Evolutionary conservation across 2,329 filamentous ascomycete species (phyloP).

Genomic region (Aspergillus glaucus): DNA sequence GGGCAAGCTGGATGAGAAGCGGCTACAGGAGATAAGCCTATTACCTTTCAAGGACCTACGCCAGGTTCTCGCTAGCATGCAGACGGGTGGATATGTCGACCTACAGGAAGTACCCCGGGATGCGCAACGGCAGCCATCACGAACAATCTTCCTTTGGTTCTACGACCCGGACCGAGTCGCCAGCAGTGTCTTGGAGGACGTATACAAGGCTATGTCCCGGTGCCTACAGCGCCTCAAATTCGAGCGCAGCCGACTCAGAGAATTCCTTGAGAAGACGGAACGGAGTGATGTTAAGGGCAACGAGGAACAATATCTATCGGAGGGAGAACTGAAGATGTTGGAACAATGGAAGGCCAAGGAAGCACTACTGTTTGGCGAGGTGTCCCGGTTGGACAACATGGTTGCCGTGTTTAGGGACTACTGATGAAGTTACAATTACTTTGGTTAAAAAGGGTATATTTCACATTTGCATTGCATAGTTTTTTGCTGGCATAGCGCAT

Average conservation of each 20-base stretch:
- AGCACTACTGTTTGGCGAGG: constrained; percentile 69
- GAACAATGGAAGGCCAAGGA: constrained; percentile 57
- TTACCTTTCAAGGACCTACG: constrained; percentile 82
- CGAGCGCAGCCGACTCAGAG: constrained; percentile 64
- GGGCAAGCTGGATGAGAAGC: constrained; percentile 93
- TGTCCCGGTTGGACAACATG: constrained; percentile 75
- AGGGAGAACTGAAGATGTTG: constrained; percentile 64
- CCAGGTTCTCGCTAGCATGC: constrained; percentile 75
- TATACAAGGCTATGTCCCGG: constrained; percentile 85
- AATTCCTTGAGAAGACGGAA: constrained; percentile 73
- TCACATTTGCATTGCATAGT: not conserved
- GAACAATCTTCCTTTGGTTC: constrained; percentile 87
- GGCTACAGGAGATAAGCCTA: constrained; percentile 70
- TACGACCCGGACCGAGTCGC: constrained; percentile 71
- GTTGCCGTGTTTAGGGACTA: constrained; percentile 78
- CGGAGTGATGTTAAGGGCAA: constrained; percentile 79
- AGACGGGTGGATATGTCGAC: constrained; percentile 78
- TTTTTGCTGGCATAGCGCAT: not conserved
- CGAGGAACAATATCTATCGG: constrained; percentile 71
- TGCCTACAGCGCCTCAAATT: constrained; percentile 73
- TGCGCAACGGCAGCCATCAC: constrained; percentile 69
- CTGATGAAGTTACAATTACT: constrained; percentile 31
- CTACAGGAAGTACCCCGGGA: constrained; percentile 93
- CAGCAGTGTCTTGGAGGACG: constrained; percentile 66
- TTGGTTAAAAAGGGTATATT: not conserved